Conservation (phyloP, 306 rosid species). For the Pyrus betulifolia region DNA sequence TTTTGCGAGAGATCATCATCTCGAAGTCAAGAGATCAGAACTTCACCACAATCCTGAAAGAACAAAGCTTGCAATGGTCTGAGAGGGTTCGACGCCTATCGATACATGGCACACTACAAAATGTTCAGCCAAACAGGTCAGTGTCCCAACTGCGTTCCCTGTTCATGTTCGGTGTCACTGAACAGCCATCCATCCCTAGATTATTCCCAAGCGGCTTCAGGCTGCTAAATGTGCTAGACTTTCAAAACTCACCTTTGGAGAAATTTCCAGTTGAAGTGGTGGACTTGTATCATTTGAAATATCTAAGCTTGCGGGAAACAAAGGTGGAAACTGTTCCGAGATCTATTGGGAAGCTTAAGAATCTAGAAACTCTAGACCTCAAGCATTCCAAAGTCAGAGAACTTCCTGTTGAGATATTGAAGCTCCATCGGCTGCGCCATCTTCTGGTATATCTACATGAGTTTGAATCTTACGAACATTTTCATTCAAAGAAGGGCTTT, state of each 20-base stretch:
- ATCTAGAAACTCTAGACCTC: slow-evolving; percentile 33
- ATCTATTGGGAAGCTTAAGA: slow-evolving; percentile 28
- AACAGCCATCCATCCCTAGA: slow-evolving; percentile 8
- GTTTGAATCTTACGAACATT: not conserved
- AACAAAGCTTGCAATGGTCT: slow-evolving; percentile 28
- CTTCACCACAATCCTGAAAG: slow-evolving; percentile 42
- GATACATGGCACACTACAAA: slow-evolving; percentile 28
- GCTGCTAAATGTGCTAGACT: slow-evolving; percentile 32
- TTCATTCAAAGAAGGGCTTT: slow-evolving; percentile 19
- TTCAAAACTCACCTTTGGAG: slow-evolving; percentile 11
- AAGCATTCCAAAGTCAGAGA: slow-evolving; percentile 27
- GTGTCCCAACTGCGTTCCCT: slow-evolving; percentile 57
- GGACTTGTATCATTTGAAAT: slow-evolving; percentile 14
- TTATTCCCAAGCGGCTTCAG: slow-evolving; percentile 19
- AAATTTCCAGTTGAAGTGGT: slow-evolving; percentile 24
- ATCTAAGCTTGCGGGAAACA: slow-evolving; percentile 35
- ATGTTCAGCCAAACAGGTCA: slow-evolving; percentile 40
- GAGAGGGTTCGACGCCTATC: slow-evolving; percentile 56
- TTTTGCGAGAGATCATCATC: slow-evolving; percentile 54
- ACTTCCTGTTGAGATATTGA: slow-evolving; percentile 28
- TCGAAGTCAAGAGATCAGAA: slow-evolving; percentile 54
- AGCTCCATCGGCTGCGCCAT: slow-evolving; percentile 31
- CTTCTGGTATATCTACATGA: slow-evolving; percentile 22
- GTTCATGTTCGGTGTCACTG: slow-evolving; percentile 39
- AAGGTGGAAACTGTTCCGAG: slow-evolving; percentile 20